These are phyloP conservation scores for Colletotrichum falcatum DNA, from an alignment of 2,329 filamentous ascomycete genomes.

Conservation along the genomic window DNA sequence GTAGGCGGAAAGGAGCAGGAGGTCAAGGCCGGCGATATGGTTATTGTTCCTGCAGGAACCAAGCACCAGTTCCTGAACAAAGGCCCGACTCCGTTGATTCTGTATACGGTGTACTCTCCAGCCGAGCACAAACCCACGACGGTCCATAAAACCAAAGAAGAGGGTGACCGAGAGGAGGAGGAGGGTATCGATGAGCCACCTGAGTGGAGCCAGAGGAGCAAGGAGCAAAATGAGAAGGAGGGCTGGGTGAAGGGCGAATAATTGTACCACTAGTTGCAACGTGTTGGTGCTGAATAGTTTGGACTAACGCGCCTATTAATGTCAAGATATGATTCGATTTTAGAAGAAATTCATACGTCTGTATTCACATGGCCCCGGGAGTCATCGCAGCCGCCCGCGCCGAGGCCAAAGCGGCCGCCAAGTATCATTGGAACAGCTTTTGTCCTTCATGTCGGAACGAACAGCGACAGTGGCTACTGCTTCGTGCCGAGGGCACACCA, in stretches of 20 bases:
- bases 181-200: constrained; percentile 71
- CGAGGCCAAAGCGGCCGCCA: not conserved
- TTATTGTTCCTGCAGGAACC: constrained; percentile 70
- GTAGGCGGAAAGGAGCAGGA: constrained; percentile 69
- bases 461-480: not conserved
- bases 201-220: constrained; percentile 67
- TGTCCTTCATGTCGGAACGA: too few relatives aligned
- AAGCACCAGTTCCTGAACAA: constrained; percentile 75
- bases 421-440: not conserved
- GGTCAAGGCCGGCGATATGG: constrained; percentile 53
- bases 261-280: too few relatives aligned
- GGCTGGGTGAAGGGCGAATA: constrained; percentile 61
- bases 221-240: constrained; percentile 68
- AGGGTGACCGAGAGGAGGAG: constrained; percentile 72
- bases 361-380: not conserved
- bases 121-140: constrained; percentile 71
- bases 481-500: fast-evolving
- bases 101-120: constrained; percentile 73
- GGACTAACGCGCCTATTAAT: not conserved
- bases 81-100: constrained; percentile 67
- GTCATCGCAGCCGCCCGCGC: not conserved
- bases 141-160: constrained; percentile 72
- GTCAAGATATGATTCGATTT: too few relatives aligned
- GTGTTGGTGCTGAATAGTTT: not conserved
- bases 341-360: too few relatives aligned